These are phyloP conservation scores for Salix arbutifolia DNA, from an alignment of 345 rosid species.

Conservation along the genomic window DNA sequence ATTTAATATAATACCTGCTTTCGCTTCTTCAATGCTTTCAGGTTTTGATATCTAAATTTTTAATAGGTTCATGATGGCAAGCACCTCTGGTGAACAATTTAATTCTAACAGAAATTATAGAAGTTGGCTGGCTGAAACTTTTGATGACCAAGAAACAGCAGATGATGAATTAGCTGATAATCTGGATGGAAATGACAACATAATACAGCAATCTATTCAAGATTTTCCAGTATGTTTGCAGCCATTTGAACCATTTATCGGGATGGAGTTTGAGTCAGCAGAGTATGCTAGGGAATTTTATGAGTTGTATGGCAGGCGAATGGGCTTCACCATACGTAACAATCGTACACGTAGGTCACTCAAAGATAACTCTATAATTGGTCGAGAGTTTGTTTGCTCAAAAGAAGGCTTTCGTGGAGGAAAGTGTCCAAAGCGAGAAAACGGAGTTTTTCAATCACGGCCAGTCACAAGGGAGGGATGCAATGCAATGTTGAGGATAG, in stretches of 20 bases:
- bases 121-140: conserved; percentile 36
- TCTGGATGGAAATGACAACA: conserved; percentile 25
- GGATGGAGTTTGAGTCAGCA: conserved; percentile 38
- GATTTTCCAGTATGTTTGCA: conserved; percentile 17
- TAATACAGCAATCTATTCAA: conserved; percentile 14
- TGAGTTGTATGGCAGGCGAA: conserved; percentile 36
- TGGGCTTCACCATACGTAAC: conserved; percentile 39
- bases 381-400: conserved; percentile 42
- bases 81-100: conserved; percentile 27
- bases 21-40: not conserved
- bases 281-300: conserved; percentile 46
- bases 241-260: conserved; percentile 23
- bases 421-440: conserved; percentile 19
- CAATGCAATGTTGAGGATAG: conserved; percentile 40
- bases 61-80: conserved; percentile 29
- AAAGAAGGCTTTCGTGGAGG: conserved; percentile 36
- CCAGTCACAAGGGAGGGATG: conserved; percentile 40
- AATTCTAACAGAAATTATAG: conserved; percentile 25
- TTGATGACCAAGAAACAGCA: conserved; percentile 32
- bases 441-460: conserved; percentile 15
- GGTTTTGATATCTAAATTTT: not conserved
- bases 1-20: not conserved
- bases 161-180: conserved; percentile 36
- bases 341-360: conserved; percentile 41
- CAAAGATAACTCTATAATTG: conserved; percentile 41